Percentiles rank a stretch among this genome's conserved stretches.
Conservation (phyloP, 1,284 basidiomycete genomes). For the Mycena citricolor region DNA sequence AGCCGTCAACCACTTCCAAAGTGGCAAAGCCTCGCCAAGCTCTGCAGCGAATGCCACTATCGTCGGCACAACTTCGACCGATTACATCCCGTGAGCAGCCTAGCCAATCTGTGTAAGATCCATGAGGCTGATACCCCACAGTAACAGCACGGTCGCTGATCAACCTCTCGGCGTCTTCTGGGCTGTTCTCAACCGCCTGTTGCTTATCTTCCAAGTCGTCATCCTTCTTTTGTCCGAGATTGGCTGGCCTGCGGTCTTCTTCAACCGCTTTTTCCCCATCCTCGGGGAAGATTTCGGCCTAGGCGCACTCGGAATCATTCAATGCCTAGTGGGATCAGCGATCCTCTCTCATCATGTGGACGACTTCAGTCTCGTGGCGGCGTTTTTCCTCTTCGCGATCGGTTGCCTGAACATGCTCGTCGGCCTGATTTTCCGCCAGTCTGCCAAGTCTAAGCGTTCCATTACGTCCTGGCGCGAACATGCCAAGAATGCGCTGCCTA, state of each 20-base stretch:
- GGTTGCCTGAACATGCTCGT: constrained; percentile 82
- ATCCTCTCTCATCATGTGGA: constrained; percentile 81
- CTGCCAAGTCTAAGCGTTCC: constrained; percentile 60
- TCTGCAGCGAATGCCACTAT: constrained; percentile 31
- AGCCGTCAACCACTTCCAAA: constrained; percentile 68
- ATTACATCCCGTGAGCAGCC: constrained; percentile 52
- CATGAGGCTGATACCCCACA: constrained; percentile 28
- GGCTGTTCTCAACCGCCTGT: constrained; percentile 78
- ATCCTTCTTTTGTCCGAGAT: constrained; percentile 63
- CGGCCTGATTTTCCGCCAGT: constrained; percentile 72
- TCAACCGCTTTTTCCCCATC: constrained; percentile 81
- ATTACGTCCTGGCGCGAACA: constrained; percentile 66
- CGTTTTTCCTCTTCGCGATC: constrained; percentile 83
- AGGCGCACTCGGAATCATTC: constrained; percentile 79
- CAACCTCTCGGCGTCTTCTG: constrained; percentile 82
- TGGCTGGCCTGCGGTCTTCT: constrained; percentile 70
- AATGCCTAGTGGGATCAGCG: constrained; percentile 79
- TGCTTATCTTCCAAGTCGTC: constrained; percentile 77
- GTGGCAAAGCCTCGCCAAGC: constrained; percentile 37
- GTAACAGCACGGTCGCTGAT: constrained; percentile 78
- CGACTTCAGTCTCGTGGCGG: constrained; percentile 78
- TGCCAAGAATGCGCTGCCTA: constrained; percentile 58
- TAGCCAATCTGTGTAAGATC: constrained; percentile 66
- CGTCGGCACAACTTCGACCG: too few relatives aligned
- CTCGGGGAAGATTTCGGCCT: constrained; percentile 81